Conservation (phyloP, 2,329 filamentous ascomycete genomes). For the Coniosporium tulheliwenetii region DNA sequence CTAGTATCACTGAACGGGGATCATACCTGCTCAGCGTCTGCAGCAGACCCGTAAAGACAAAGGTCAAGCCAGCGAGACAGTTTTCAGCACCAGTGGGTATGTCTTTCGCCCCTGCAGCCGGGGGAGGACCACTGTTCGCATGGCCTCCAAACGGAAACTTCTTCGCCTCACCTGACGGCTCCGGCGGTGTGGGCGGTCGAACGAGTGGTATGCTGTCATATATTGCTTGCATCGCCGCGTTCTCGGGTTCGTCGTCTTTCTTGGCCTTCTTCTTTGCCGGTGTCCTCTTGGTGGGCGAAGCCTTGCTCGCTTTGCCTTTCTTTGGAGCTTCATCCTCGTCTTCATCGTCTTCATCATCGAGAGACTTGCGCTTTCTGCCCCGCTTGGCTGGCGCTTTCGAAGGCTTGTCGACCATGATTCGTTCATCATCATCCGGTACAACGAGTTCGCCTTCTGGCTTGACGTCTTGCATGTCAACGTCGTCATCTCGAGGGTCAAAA, state of each 20-base stretch:
- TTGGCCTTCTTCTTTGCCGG: conserved; percentile 40
- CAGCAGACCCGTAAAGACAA: conserved; percentile 89
- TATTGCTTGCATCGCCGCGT: conserved; percentile 63
- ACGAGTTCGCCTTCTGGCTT: conserved; percentile 29
- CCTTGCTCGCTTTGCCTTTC: conserved; percentile 40
- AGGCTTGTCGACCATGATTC: conserved; percentile 21
- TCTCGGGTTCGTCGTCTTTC: conserved; percentile 51
- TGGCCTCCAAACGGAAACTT: conserved; percentile 67
- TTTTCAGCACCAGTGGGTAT: conserved; percentile 75
- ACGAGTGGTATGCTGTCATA: conserved; percentile 77
- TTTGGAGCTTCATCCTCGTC: conserved; percentile 39
- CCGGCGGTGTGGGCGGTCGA: conserved; percentile 67
- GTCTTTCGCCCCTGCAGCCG: conserved; percentile 48
- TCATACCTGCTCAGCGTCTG: conserved; percentile 51
- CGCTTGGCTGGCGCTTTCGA: conserved; percentile 17
- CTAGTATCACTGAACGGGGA: too few relatives aligned
- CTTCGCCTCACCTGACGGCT: conserved; percentile 33
- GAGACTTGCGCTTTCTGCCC: conserved; percentile 40
- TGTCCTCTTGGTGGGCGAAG: conserved; percentile 27
- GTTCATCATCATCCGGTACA: conserved; percentile 26
- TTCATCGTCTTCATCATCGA: conserved; percentile 35
- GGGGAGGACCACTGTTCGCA: conserved; percentile 37
- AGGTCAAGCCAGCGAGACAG: conserved; percentile 75
- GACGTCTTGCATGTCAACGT: conserved; percentile 38
- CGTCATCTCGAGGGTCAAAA: conserved; percentile 24